Evolutionary conservation across 2,329 filamentous ascomycete genomes (phyloP), one percentile per base, ranked within the genome.

Genomic region (Paradendryphiella salina): DNA sequence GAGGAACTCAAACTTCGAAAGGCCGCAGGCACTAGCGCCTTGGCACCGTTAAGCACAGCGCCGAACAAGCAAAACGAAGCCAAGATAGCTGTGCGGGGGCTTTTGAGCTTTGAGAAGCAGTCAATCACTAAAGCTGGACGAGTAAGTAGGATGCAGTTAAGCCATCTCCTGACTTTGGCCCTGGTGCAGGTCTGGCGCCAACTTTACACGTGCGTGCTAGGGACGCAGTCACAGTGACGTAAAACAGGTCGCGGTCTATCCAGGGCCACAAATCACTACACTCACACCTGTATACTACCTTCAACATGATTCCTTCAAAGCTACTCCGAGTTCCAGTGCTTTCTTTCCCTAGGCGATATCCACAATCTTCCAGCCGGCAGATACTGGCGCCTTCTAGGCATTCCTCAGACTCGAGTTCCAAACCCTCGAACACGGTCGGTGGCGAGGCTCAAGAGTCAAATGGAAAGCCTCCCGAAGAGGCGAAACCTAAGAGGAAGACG

Each of bases 401-500:
- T 14, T 52, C 49, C 28, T 57, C 54, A 14, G 46, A 46, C 28
- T 23, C 43, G 28, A 52, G 33, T 18, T 20, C 31, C 21, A 41
- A 35, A 8, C 9, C 42, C 18, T 34, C 47, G 5, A 39, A 26
- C 14, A 15, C 44, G 14, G 33, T 9, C 3, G 33, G 47, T 46
- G 33, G 45, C 2, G 40, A 46, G 9, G 29, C 32, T 18, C 35
- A 66, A 53, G 49, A 60, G n/a, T 35, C 56, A 3, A 37, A 35
- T 32, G 35, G 23, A 33, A 61, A 58, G 31, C 20, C 59, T 20
- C 23, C 47, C 23, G 50, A 63, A 36, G 58, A 58, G 5, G 34
- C 23, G 36, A 59, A 59, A 36, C 58, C 57, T 3, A 64, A 65
- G 55, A 57, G 67, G 50, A 88, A 87, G 69, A 85, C 84, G 0